These are phyloP conservation scores for Paramarasmius palmivorus DNA, from an alignment of 1,284 basidiomycete species.

Conservation along the genomic window DNA sequence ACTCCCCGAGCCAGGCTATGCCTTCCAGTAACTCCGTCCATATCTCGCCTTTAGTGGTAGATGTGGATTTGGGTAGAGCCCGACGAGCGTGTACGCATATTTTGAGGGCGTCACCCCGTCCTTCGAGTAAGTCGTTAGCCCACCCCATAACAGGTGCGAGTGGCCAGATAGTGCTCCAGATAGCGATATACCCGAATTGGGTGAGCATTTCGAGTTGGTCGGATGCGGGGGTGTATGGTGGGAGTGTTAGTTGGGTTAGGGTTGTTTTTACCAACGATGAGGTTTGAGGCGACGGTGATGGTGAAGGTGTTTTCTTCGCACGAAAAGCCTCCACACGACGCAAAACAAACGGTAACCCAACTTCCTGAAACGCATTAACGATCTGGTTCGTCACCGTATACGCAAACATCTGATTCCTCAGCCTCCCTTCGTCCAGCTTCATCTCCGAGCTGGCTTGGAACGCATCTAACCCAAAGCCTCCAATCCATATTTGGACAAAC, in stretches of 20 bases:
- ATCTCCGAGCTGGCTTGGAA: conserved; percentile 57
- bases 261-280: conserved; percentile 70
- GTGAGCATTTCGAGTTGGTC: conserved; percentile 98
- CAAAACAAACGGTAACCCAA: conserved; percentile 86
- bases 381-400: conserved; percentile 95
- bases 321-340: too few species aligned
- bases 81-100: conserved; percentile 85
- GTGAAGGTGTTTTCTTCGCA: background rate
- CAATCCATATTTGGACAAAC: conserved; percentile 37
- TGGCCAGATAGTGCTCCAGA: conserved; percentile 97
- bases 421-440: conserved; percentile 67
- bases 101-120: conserved; percentile 95
- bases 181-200: conserved; percentile 88
- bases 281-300: too few species aligned
- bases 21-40: conserved; percentile 92
- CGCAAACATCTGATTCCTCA: conserved; percentile 94
- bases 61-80: conserved; percentile 85
- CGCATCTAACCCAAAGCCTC: conserved; percentile 28
- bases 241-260: conserved; percentile 75
- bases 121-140: conserved; percentile 89
- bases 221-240: conserved; percentile 78
- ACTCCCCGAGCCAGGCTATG: conserved; percentile 84
- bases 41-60: conserved; percentile 86
- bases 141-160: conserved; percentile 83
- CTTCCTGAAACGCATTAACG: conserved; percentile 80